Evolutionary conservation across 306 rosid species (phyloP).

Genomic region (Adenanthera pavonina): DNA sequence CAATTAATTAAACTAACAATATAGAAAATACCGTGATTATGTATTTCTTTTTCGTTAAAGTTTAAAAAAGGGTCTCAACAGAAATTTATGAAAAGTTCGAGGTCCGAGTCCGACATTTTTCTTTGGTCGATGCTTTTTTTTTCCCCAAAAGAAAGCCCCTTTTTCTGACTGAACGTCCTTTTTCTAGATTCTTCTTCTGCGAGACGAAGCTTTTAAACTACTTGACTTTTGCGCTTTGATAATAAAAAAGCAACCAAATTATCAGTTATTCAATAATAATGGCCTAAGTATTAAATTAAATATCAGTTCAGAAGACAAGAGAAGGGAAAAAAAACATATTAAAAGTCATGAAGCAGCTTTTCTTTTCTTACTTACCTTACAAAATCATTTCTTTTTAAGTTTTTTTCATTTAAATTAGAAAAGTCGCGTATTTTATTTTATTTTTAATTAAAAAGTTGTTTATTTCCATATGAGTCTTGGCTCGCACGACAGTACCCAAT

Average conservation of each 20-base stretch:
- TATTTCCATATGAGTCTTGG: too few relatives aligned
- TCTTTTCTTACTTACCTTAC: neutral
- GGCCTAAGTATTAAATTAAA: neutral
- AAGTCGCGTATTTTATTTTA: too few relatives aligned
- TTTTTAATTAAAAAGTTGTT: too few relatives aligned
- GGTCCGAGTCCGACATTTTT: neutral
- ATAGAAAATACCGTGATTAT: neutral
- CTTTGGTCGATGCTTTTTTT: neutral
- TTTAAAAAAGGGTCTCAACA: neutral
- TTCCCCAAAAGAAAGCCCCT: neutral
- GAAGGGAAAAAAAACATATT: neutral
- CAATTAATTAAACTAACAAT: neutral
- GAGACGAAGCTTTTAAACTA: neutral
- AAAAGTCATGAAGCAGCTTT: constrained; percentile 12
- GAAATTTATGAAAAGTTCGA: neutral
- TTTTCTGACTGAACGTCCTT: neutral
- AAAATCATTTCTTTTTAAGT: neutral
- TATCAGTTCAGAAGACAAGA: neutral
- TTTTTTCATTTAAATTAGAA: neutral
- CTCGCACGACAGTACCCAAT: neutral
- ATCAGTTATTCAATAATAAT: neutral
- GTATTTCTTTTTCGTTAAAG: neutral
- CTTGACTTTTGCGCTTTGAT: neutral
- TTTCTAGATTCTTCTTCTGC: neutral
- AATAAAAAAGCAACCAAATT: neutral